Base-by-base conservation (phyloP, 1,139 yeast species). In the Pichia sp. region DNA sequence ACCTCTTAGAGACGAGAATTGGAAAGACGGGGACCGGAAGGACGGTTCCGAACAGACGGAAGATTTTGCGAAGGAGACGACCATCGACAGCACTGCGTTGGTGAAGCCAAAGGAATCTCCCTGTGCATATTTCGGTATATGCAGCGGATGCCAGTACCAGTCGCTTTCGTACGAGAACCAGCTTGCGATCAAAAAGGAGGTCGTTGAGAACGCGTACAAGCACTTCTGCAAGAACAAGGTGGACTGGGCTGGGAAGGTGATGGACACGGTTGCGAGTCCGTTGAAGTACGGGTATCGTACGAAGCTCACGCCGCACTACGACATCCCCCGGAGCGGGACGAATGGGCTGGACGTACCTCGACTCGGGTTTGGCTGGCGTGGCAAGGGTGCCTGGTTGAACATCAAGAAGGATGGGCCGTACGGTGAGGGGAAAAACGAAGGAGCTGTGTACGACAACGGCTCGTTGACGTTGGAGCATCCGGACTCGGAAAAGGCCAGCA, bases 71-170 rank as follows among this genome's bases (percentile, higher is more conserved):
- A 13, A 36, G 40, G 15, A 6, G 40, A 15, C 40, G 7, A 10
- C 15, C n/a, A 15, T 13, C 40, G 40, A 36, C n/a, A 13, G 40
- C n/a, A 11, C 40, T 36, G 40, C 15, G 2, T 6, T 36, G 6
- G 40, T 36, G 3, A 36, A 13, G 40, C 40, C 40, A 5, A 36
- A 36, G 19, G 54, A 51, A 10, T 26, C 54, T 26, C 40, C 56
- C 49, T 95, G 98, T 73, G 75, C 78, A 53, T 87, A 90, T 66
- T 93, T 92, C 71, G 84, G 90, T 16, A 78, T 77, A 56, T 92
- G 98, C 65, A 82, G 87, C 0, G 99, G 99, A 5, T 92, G 98
- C 69, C 99, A 93, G 70, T 90, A 84, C 69, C 99, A 93, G 69
- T 84, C 84, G 71, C 75, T 90, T 31, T 76, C 80, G 1, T 93